Conservation (phyloP, 257 asterid species). For the Catharanthus roseus region DNA sequence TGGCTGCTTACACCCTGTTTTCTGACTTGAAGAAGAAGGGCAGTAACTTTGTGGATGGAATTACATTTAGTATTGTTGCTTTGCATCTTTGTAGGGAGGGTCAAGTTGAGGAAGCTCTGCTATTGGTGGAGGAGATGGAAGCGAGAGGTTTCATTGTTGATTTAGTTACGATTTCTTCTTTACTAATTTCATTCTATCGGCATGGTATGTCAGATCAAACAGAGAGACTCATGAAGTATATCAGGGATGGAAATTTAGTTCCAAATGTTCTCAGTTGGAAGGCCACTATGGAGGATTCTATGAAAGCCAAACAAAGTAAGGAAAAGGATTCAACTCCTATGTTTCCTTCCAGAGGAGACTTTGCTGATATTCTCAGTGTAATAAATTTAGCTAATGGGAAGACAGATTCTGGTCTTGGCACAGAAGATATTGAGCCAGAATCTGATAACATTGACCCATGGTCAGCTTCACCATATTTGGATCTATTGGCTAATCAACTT, state of each 20-base stretch:
- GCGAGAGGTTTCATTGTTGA: slow-evolving; percentile 75
- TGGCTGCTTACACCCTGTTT: slow-evolving; percentile 76
- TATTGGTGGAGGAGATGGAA: slow-evolving; percentile 88
- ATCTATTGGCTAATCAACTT: slow-evolving; percentile 51
- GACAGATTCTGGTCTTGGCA: slow-evolving; percentile 16
- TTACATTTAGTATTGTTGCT: slow-evolving; percentile 68
- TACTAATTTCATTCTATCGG: slow-evolving; percentile 56
- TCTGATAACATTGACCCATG: slow-evolving; percentile 52
- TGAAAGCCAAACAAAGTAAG: slow-evolving; percentile 60
- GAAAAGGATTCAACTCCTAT: slow-evolving; percentile 54
- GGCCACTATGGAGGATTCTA: slow-evolving; percentile 64
- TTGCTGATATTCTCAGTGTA: slow-evolving; percentile 46
- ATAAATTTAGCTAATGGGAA: slow-evolving; percentile 20
- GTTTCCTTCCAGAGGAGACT: slow-evolving; percentile 52
- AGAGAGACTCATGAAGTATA: slow-evolving; percentile 69
- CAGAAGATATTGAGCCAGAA: slow-evolving; percentile 19
- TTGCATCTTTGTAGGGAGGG: slow-evolving; percentile 66
- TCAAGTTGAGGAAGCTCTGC: slow-evolving; percentile 59
- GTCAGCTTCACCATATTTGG: slow-evolving; percentile 96
- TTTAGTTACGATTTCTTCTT: slow-evolving; percentile 71
- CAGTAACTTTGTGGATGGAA: slow-evolving; percentile 64
- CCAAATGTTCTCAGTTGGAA: slow-evolving; percentile 73
- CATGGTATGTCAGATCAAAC: slow-evolving; percentile 64
- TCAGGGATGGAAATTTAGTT: slow-evolving; percentile 66
- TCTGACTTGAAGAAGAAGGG: slow-evolving; percentile 79